Conservation (phyloP, 2,329 filamentous ascomycete genomes). For the Huntiella savannae region DNA sequence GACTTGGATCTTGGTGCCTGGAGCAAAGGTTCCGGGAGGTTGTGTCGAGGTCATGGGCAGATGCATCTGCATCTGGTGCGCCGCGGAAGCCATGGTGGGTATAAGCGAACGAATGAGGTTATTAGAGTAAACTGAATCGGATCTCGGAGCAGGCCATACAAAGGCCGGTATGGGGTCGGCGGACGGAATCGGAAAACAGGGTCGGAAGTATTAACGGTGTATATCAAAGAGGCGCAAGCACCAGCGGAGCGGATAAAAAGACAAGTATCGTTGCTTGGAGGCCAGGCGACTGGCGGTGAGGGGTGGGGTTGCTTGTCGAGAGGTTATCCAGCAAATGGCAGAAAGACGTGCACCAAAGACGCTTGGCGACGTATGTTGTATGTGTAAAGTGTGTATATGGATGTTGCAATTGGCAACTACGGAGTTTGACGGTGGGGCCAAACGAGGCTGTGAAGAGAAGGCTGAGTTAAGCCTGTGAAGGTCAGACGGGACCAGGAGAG, state of each 20-base stretch:
- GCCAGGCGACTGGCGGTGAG: not conserved
- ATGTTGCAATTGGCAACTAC: not conserved
- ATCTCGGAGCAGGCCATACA: not conserved
- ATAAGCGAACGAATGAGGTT: not conserved
- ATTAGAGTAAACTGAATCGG: not conserved
- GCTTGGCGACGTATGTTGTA: not conserved
- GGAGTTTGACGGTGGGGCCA: not conserved
- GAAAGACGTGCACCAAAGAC: too few relatives aligned
- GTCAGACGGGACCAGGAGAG: not conserved
- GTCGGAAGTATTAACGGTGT: too few relatives aligned
- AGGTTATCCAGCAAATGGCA: too few relatives aligned
- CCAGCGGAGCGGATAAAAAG: not conserved
- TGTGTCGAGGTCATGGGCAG: conserved; percentile 23
- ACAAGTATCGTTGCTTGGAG: not conserved
- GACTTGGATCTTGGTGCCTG: conserved; percentile 92
- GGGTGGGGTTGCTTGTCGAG: not conserved
- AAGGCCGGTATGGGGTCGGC: not conserved
- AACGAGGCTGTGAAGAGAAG: not conserved
- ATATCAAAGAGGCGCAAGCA: not conserved
- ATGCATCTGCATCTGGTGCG: conserved; percentile 11
- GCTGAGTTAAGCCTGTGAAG: not conserved
- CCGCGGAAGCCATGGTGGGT: conserved; percentile 7
- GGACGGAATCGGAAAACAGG: not conserved
- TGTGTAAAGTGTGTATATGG: not conserved
- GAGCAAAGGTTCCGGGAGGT: conserved; percentile 72